A percentile compares a stretch with the other conserved stretches of the same genome.
phyloP scores from a whole-genome alignment of 768 basidiomycete genomes.

The Filobasidium floriforme region DNA sequence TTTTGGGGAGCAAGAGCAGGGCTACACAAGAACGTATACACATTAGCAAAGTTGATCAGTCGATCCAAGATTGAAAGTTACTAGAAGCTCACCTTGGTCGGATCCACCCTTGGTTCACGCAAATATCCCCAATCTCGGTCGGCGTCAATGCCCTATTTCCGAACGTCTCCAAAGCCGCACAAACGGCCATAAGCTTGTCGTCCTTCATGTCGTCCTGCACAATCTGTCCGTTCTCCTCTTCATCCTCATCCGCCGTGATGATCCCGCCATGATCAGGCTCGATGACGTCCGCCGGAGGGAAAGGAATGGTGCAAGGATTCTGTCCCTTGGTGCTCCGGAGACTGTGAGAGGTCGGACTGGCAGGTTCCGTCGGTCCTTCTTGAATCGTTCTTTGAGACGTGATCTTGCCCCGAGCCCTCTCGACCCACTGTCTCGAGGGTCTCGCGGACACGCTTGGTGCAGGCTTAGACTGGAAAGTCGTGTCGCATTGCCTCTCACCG shows the following conservation, averaged over 20 bases:
- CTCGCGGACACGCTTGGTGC: neutral
- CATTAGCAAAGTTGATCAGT: too few relatives aligned
- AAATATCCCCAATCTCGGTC: slow-evolving; percentile 11
- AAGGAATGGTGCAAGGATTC: neutral
- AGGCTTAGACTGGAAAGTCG: neutral
- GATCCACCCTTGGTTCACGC: slow-evolving; percentile 9
- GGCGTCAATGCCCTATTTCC: slow-evolving; percentile 13
- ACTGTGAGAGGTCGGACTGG: neutral
- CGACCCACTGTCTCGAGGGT: neutral
- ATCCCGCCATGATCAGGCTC: neutral
- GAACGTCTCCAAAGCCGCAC: slow-evolving; percentile 9
- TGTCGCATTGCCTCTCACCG: neutral
- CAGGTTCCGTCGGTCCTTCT: neutral
- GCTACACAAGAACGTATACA: neutral
- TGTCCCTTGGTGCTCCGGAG: neutral
- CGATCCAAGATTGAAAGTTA: neutral
- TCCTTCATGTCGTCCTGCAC: slow-evolving; percentile 12
- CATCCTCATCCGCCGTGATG: neutral
- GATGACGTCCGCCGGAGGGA: neutral
- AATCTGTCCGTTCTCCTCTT: neutral
- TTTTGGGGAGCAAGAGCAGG: slow-evolving; percentile 8
- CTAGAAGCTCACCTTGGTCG: slow-evolving; percentile 11
- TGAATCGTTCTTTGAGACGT: neutral
- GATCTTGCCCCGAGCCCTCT: neutral
- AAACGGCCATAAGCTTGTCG: slow-evolving; percentile 15